Percentiles rank a stretch among this genome's conserved stretches.
These are phyloP conservation scores for Metschnikowia matae DNA, from an alignment of 805 yeast genomes.

Conservation along the genomic window DNA sequence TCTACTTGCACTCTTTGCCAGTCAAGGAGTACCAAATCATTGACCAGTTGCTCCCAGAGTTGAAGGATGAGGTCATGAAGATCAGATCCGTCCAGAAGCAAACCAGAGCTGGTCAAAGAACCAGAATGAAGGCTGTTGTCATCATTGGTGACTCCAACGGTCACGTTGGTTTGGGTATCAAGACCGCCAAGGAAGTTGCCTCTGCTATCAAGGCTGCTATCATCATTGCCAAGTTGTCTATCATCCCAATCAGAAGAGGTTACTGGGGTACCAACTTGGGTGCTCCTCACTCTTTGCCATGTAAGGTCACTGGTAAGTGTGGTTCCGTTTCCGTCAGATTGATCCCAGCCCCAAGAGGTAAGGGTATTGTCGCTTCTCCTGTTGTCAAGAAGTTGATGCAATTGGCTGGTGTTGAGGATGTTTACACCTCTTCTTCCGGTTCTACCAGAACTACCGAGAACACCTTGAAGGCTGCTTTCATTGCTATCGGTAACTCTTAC, in stretches of 20 bases:
- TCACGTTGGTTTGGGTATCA: slow-evolving; percentile 99
- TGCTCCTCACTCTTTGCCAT: slow-evolving; percentile 97
- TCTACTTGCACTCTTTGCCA: slow-evolving; percentile 98
- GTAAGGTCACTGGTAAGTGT: slow-evolving; percentile 99
- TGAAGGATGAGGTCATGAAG: slow-evolving; percentile 99
- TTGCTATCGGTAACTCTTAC: slow-evolving; percentile 99
- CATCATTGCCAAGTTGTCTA: slow-evolving; percentile 96
- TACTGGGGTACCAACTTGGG: slow-evolving; percentile 99
- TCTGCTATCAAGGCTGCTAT: slow-evolving; percentile 99
- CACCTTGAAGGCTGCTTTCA: slow-evolving; percentile 99
- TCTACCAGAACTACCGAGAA: slow-evolving; percentile 99
- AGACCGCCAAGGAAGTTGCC: slow-evolving; percentile 99
- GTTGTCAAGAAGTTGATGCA: slow-evolving; percentile 98
- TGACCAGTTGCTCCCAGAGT: slow-evolving; percentile 91
- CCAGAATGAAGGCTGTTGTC: slow-evolving; percentile 99
- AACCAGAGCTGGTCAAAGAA: slow-evolving; percentile 99
- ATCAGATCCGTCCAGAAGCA: slow-evolving; percentile 99
- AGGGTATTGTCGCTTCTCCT: slow-evolving; percentile 99
- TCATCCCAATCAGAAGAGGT: slow-evolving; percentile 99
- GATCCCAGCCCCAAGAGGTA: slow-evolving; percentile 99
- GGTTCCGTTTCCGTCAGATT: slow-evolving; percentile 98
- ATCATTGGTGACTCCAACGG: slow-evolving; percentile 99
- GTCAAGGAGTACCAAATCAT: slow-evolving; percentile 99
- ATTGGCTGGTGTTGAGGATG: slow-evolving; percentile 99
- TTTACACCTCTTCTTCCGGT: slow-evolving; percentile 97